Percentiles rank a stretch among this genome's conserved stretches.
phyloP scores from a whole-genome alignment of 768 basidiomycete species.

The Kwoniella europaea region DNA sequence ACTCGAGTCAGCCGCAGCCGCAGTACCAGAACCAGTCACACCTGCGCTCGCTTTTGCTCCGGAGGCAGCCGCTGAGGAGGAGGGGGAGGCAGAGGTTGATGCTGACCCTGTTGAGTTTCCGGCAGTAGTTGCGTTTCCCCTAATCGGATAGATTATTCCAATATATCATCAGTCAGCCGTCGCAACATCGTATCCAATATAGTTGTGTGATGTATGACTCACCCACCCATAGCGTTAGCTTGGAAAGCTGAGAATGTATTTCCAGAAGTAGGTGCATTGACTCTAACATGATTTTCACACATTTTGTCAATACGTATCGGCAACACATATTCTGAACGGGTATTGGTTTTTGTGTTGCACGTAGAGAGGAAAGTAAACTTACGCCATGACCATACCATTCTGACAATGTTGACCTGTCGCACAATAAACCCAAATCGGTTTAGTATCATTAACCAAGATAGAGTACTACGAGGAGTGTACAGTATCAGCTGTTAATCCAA shows the following conservation, averaged over 20 bases:
- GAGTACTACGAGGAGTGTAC: slow-evolving; percentile 14
- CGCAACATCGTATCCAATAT: not conserved
- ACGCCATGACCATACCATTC: slow-evolving; percentile 28
- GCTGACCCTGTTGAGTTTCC: slow-evolving; percentile 6
- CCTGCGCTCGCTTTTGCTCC: not conserved
- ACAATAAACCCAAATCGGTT: slow-evolving; percentile 33
- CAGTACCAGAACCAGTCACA: not conserved
- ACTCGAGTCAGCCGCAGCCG: not conserved
- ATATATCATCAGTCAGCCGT: not conserved
- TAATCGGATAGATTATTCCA: not conserved
- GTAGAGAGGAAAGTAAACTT: not conserved
- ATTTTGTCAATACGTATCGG: no score
- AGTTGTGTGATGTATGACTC: not conserved
- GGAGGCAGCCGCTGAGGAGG: not conserved
- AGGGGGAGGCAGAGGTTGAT: not conserved
- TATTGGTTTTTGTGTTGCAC: no score
- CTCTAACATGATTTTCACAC: not conserved
- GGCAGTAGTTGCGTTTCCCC: not conserved
- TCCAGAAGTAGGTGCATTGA: slow-evolving; percentile 21
- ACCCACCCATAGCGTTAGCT: slow-evolving; percentile 13
- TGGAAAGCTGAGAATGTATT: slow-evolving; percentile 30
- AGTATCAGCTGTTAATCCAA: no score
- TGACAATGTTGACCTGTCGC: slow-evolving; percentile 17
- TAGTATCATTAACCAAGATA: slow-evolving; percentile 28
- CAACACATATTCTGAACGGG: no score